Percentiles rank a stretch among this genome's conserved stretches.
Evolutionary conservation across 306 rosid species (phyloP).

Genomic region (Prunus campanulata): DNA sequence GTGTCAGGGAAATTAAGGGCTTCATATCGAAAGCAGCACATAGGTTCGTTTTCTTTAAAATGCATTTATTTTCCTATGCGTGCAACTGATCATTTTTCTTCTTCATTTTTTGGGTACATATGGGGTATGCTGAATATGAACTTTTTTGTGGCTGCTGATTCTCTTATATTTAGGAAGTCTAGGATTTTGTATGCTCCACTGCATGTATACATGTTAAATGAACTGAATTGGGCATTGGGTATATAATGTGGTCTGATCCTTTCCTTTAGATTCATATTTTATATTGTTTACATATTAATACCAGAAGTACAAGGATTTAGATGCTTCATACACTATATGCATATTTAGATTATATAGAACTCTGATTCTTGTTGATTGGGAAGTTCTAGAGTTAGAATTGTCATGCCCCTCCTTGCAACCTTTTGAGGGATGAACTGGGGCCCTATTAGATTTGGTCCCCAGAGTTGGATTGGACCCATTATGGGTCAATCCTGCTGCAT

Average conservation of each 20-base stretch:
- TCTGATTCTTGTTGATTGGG: too few relatives aligned
- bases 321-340: background rate
- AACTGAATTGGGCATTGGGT: background rate
- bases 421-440: too few relatives aligned
- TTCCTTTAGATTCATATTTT: background rate
- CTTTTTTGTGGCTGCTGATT: background rate
- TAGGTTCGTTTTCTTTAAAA: slow-evolving; percentile 49
- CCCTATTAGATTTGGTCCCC: too few relatives aligned
- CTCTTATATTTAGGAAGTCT: background rate
- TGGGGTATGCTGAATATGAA: background rate
- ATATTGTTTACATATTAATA: background rate
- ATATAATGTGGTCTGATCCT: background rate
- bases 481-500: too few relatives aligned
- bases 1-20: slow-evolving; percentile 18
- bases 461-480: too few relatives aligned
- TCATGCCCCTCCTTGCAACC: too few relatives aligned
- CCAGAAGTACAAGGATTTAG: background rate
- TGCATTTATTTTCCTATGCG: background rate
- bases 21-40: slow-evolving; percentile 48
- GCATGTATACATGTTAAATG: background rate
- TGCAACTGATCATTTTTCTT: background rate
- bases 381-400: too few relatives aligned
- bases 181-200: background rate
- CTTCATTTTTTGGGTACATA: background rate
- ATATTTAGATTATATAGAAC: too few relatives aligned